phyloP scores from a whole-genome alignment of 169 alveolate genomes.

The Plasmodium sp. region DNA sequence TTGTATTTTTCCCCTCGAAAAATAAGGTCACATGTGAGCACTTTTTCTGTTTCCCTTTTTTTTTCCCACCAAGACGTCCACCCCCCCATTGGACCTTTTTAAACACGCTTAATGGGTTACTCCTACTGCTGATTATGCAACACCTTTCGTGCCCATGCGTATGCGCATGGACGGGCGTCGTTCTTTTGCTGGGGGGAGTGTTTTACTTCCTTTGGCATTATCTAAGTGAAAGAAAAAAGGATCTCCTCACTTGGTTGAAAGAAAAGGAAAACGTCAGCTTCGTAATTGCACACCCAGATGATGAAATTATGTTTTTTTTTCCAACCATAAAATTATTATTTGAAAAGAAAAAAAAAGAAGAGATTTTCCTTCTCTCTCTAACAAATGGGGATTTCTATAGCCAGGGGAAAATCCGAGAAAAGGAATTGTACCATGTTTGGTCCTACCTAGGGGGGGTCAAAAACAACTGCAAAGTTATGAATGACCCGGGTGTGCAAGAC shows the following conservation, averaged over 20 bases:
- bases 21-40: not conserved
- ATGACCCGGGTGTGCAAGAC: constrained; percentile 10
- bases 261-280: constrained; percentile 39
- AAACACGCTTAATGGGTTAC: not conserved
- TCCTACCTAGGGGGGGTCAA: constrained; percentile 56
- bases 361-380: constrained; percentile 37
- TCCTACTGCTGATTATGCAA: not conserved
- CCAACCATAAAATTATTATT: constrained; percentile 86
- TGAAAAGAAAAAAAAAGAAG: constrained; percentile 70
- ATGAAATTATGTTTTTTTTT: constrained; percentile 93
- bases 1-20: not conserved
- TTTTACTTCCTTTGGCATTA: not conserved
- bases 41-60: not conserved
- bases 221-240: constrained; percentile 17
- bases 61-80: not conserved
- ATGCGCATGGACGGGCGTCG: not conserved
- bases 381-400: constrained; percentile 78
- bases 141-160: not conserved
- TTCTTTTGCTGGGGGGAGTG: not conserved
- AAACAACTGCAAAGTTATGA: constrained; percentile 15
- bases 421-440: constrained; percentile 76
- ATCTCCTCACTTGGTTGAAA: not conserved
- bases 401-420: constrained; percentile 75
- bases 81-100: not conserved
- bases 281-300: constrained; percentile 95